These are phyloP conservation scores for Pseudogymnoascus sp. DNA, from an alignment of 2,329 filamentous ascomycete genomes.

Conservation along the genomic window DNA sequence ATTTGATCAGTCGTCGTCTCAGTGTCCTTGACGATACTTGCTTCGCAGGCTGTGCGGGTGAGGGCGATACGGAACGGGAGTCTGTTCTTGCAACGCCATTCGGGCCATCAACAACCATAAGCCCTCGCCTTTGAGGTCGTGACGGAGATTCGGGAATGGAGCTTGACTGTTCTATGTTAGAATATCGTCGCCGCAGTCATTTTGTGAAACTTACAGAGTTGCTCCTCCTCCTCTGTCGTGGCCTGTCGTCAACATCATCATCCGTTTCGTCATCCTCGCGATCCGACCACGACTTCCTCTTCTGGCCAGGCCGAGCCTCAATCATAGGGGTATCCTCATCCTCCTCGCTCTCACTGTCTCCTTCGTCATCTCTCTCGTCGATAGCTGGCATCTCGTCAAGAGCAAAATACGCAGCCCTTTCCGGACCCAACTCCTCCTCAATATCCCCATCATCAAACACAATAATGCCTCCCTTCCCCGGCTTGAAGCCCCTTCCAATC, in stretches of 20 bases:
- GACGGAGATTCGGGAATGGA: constrained; percentile 60
- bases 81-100: constrained; percentile 40
- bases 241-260: constrained; percentile 68
- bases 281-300: constrained; percentile 75
- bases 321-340: constrained; percentile 44
- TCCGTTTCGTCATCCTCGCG: constrained; percentile 57
- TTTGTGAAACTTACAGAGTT: constrained; percentile 62
- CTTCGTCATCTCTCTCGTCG: constrained; percentile 63
- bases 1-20: constrained; percentile 64
- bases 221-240: constrained; percentile 74
- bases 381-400: constrained; percentile 86
- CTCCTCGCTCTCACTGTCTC: constrained; percentile 51
- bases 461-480: constrained; percentile 79
- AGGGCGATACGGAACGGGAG: constrained; percentile 39
- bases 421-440: constrained; percentile 67
- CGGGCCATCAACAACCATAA: constrained; percentile 49
- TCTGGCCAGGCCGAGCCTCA: constrained; percentile 54
- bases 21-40: constrained; percentile 66
- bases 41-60: constrained; percentile 52
- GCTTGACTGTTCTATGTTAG: constrained; percentile 44
- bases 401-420: constrained; percentile 79
- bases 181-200: background rate
- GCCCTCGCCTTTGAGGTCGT: constrained; percentile 53
- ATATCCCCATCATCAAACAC: constrained; percentile 97
- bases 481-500: constrained; percentile 64